Percentiles rank a stretch among this genome's conserved stretches.
Conservation (phyloP, 2,329 filamentous ascomycete species). For the Podosphaera xanthii region DNA sequence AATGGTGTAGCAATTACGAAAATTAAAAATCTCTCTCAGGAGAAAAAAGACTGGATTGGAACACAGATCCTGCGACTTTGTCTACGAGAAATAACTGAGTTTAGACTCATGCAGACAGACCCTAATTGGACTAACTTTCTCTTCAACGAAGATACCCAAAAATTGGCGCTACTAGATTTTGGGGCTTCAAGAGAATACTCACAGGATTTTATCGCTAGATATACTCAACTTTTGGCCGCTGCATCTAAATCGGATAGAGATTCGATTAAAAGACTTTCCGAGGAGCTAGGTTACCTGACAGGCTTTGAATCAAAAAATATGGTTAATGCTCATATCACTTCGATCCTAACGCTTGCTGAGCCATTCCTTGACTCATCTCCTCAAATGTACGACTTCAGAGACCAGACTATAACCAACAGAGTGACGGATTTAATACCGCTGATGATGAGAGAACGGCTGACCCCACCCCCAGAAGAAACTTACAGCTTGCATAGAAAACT, state of each 20-base stretch:
- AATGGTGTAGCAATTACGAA: slow-evolving; percentile 69
- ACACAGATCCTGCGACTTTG: slow-evolving; percentile 82
- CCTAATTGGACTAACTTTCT: slow-evolving; percentile 99
- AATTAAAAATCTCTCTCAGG: slow-evolving; percentile 49
- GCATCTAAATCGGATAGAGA: slow-evolving; percentile 48
- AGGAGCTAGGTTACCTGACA: slow-evolving; percentile 72
- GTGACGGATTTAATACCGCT: slow-evolving; percentile 73
- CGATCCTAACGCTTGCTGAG: slow-evolving; percentile 74
- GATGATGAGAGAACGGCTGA: slow-evolving; percentile 74
- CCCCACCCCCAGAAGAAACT: slow-evolving; percentile 89
- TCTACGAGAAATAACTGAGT: slow-evolving; percentile 78
- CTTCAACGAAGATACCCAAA: slow-evolving; percentile 49
- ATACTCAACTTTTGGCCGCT: slow-evolving; percentile 58
- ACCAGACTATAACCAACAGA: slow-evolving; percentile 90
- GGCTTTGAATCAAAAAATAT: slow-evolving; percentile 69
- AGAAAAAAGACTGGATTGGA: slow-evolving; percentile 86
- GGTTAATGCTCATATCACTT: slow-evolving; percentile 76
- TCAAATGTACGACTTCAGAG: slow-evolving; percentile 70
- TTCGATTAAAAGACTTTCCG: slow-evolving; percentile 42
- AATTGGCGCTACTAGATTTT: slow-evolving; percentile 84
- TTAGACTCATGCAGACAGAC: slow-evolving; percentile 97
- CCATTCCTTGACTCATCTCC: slow-evolving; percentile 61
- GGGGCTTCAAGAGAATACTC: slow-evolving; percentile 79
- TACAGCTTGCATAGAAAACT: slow-evolving; percentile 89
- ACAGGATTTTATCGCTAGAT: slow-evolving; percentile 52